These are phyloP conservation scores for Torulaspora pretoriensis DNA, from an alignment of 1,139 yeast species.

Conservation along the genomic window DNA sequence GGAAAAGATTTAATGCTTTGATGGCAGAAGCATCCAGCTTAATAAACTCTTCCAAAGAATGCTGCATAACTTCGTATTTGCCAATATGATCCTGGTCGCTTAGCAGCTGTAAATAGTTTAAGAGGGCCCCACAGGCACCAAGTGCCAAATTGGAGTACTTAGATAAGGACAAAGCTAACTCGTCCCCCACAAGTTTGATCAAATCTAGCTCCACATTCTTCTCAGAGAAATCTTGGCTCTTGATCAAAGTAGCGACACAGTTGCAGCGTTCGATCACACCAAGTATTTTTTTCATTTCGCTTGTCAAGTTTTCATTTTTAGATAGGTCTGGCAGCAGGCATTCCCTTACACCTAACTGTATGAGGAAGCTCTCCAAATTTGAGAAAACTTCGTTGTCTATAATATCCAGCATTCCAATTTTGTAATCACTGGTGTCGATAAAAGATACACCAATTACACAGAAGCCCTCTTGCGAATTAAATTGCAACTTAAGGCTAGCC, in stretches of 20 bases:
- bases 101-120: constrained; percentile 56
- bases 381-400: constrained; percentile 83
- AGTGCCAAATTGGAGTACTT: constrained; percentile 36
- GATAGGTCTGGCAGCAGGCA: constrained; percentile 56
- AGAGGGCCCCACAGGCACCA: constrained; percentile 38
- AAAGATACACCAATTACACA: constrained; percentile 73
- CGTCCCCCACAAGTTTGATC: constrained; percentile 53
- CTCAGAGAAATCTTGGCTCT: constrained; percentile 51
- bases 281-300: constrained; percentile 47
- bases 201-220: constrained; percentile 73
- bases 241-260: constrained; percentile 60
- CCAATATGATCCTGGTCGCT: constrained; percentile 53
- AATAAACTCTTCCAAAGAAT: constrained; percentile 74
- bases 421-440: constrained; percentile 65
- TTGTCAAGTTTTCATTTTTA: constrained; percentile 40
- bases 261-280: constrained; percentile 73
- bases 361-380: constrained; percentile 75
- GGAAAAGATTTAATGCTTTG: constrained; percentile 81
- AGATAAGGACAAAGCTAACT: constrained; percentile 57
- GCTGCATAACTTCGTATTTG: constrained; percentile 52
- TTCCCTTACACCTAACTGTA: constrained; percentile 88
- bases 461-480: constrained; percentile 40
- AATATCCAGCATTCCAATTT: constrained; percentile 72
- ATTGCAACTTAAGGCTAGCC: constrained; percentile 61
- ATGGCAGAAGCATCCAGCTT: constrained; percentile 87